Percentiles rank a stretch among this genome's conserved stretches.
Conservation (phyloP, 331 rosid species). For the Rosa hybrid region DNA sequence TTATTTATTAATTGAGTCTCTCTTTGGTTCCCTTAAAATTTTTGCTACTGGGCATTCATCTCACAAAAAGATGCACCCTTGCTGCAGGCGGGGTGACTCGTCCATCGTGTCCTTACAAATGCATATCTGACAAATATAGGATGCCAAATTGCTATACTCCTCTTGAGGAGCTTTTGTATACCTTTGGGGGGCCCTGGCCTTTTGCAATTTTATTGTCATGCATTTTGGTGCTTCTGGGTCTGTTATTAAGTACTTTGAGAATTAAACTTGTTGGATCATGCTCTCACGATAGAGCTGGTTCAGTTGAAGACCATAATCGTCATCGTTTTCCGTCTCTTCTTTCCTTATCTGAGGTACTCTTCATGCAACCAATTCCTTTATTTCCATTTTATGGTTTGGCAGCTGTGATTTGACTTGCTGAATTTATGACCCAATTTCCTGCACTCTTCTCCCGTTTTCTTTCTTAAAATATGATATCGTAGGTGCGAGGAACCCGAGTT, state of each 20-base stretch:
- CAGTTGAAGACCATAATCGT: slow-evolving; percentile 70
- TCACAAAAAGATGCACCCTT: slow-evolving; percentile 20
- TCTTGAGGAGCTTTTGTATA: slow-evolving; percentile 90
- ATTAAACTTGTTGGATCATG: slow-evolving; percentile 75
- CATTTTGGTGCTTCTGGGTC: slow-evolving; percentile 67
- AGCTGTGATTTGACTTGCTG: slow-evolving; percentile 7
- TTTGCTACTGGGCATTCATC: slow-evolving; percentile 9
- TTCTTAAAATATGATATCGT: slow-evolving; percentile 8
- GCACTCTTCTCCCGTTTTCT: slow-evolving; percentile 5
- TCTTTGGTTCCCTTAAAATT: background rate
- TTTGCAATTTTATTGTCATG: slow-evolving; percentile 72
- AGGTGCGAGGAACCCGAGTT: slow-evolving; percentile 90
- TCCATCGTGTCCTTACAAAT: slow-evolving; percentile 77
- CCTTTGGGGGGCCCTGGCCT: slow-evolving; percentile 95
- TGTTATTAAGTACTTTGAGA: slow-evolving; percentile 73
- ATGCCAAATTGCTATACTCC: slow-evolving; percentile 97
- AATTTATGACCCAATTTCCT: slow-evolving; percentile 13
- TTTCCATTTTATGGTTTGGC: slow-evolving; percentile 22
- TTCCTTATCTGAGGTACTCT: slow-evolving; percentile 87
- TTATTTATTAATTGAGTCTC: slow-evolving; percentile 24
- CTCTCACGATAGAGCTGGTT: slow-evolving; percentile 59
- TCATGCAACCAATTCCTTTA: slow-evolving; percentile 17
- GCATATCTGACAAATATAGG: slow-evolving; percentile 89
- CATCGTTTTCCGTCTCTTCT: slow-evolving; percentile 84
- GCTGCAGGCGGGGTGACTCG: slow-evolving; percentile 72